Evolutionary conservation across 257 asterid genomes (phyloP).

Genomic region (Solanum rostratum): DNA sequence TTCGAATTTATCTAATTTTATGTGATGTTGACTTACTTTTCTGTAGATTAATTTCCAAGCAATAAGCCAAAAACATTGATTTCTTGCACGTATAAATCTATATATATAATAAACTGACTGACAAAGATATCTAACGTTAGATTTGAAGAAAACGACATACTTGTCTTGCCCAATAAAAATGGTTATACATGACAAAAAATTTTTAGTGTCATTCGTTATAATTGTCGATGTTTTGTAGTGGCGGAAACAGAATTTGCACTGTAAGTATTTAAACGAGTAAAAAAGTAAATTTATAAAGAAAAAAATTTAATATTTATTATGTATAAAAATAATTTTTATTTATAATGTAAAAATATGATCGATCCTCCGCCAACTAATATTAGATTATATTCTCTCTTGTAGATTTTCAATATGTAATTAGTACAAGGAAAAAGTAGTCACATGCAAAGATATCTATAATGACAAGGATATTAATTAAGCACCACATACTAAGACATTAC

Average conservation of each 20-base stretch:
- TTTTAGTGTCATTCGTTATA: background rate
- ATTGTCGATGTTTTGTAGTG: background rate
- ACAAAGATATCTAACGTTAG: background rate
- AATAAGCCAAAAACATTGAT: background rate
- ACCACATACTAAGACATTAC: background rate
- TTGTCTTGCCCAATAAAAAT: background rate
- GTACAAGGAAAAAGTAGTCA: background rate
- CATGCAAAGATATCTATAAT: background rate
- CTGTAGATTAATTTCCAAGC: background rate
- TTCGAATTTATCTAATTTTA: background rate
- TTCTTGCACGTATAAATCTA: background rate
- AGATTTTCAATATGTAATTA: background rate
- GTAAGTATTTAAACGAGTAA: too few relatives aligned
- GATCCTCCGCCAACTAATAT: too few relatives aligned
- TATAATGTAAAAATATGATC: too few relatives aligned
- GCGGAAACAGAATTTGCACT: too few relatives aligned
- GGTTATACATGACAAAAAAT: background rate
- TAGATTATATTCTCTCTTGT: background rate
- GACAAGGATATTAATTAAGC: background rate
- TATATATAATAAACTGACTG: background rate
- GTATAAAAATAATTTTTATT: too few relatives aligned
- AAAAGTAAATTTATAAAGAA: too few relatives aligned
- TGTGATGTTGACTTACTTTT: background rate
- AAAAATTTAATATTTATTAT: too few relatives aligned
- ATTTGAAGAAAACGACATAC: background rate